phyloP scores from a whole-genome alignment of 2,329 filamentous ascomycete species.

The Thielaviopsis populi region DNA sequence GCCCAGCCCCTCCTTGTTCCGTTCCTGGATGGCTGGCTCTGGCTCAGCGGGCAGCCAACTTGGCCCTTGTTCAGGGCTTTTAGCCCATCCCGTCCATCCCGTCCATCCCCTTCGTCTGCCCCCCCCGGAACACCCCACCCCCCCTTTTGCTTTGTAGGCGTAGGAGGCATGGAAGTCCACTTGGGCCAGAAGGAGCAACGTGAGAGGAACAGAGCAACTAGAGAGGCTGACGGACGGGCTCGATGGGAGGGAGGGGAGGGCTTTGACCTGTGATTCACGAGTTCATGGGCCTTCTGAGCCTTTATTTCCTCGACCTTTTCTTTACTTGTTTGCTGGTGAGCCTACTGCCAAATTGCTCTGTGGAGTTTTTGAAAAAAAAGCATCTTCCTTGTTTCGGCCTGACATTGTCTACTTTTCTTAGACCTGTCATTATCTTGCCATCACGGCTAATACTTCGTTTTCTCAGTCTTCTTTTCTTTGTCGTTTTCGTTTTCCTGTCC shows the following conservation, averaged over 20 bases:
- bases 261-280: neutral
- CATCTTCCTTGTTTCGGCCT: neutral
- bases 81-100: neutral
- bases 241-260: neutral
- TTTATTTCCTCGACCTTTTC: neutral
- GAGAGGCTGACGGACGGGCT: neutral
- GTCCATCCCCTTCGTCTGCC: neutral
- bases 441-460: neutral
- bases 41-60: neutral
- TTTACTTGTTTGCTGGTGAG: neutral
- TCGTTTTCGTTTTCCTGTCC: neutral
- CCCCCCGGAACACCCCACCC: neutral
- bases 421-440: neutral
- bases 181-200: neutral
- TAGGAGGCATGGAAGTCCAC: neutral
- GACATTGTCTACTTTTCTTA: neutral
- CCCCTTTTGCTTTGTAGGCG: neutral
- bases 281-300: neutral
- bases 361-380: neutral
- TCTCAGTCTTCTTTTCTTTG: too few species aligned
- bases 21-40: neutral
- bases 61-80: neutral
- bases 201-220: neutral
- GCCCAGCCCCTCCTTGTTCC: neutral
- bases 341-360: neutral